Evolutionary conservation across 345 rosid species (phyloP).

Genomic region (Angophora floribunda): DNA sequence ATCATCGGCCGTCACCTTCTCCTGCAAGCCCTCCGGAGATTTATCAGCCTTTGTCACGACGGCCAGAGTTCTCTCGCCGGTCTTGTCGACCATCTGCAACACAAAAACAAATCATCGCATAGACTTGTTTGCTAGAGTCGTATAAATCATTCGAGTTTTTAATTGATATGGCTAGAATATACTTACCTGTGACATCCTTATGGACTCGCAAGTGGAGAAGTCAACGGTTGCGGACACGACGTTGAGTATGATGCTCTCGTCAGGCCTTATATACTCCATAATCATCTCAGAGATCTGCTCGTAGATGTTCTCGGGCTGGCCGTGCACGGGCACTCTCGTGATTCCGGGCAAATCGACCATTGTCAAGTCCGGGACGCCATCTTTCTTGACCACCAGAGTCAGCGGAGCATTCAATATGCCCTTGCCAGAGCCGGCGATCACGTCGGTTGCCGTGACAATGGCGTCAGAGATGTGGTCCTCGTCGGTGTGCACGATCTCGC

Average conservation of each 20-base stretch:
- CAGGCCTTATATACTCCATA: slow-evolving; percentile 31
- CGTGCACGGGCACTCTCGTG: slow-evolving; percentile 40
- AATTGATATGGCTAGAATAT: not conserved
- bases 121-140: not conserved
- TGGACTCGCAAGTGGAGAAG: slow-evolving; percentile 45
- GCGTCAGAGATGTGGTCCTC: slow-evolving; percentile 18
- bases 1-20: slow-evolving; percentile 41
- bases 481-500: not conserved
- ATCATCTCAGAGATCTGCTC: slow-evolving; percentile 31
- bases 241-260: slow-evolving; percentile 37
- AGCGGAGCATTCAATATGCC: slow-evolving; percentile 29
- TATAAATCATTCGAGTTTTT: not conserved
- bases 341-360: slow-evolving; percentile 62
- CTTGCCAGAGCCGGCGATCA: slow-evolving; percentile 38
- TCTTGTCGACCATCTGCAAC: slow-evolving; percentile 21
- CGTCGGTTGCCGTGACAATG: slow-evolving; percentile 21
- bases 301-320: slow-evolving; percentile 37
- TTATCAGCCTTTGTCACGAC: slow-evolving; percentile 40
- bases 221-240: slow-evolving; percentile 39
- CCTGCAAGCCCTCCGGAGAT: slow-evolving; percentile 36
- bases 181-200: slow-evolving; percentile 27
- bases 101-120: not conserved
- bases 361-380: slow-evolving; percentile 40
- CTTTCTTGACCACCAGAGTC: slow-evolving; percentile 31
- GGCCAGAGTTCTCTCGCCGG: slow-evolving; percentile 35